Percentiles rank a stretch among this genome's conserved stretches.
Evolutionary conservation across 768 basidiomycete species (phyloP).

Genomic region (Collybia sp.): DNA sequence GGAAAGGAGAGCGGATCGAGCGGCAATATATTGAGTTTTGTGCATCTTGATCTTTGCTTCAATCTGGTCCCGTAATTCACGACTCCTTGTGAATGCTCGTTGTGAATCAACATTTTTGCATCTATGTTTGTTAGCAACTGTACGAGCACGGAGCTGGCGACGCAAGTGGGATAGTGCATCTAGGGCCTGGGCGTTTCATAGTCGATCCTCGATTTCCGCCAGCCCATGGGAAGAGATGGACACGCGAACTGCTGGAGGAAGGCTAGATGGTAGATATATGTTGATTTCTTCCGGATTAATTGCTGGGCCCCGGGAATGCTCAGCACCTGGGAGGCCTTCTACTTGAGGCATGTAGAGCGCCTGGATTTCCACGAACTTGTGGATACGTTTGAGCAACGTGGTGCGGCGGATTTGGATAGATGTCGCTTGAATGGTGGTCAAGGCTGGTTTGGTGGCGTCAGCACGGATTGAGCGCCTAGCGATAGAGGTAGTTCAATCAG

Average conservation of each 20-base stretch:
- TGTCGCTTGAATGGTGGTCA: background rate
- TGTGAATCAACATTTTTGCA: slow-evolving; percentile 6
- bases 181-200: slow-evolving; percentile 8
- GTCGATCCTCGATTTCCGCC: slow-evolving; percentile 7
- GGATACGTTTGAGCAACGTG: slow-evolving; percentile 1
- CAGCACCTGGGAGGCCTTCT: background rate
- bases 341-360: slow-evolving; percentile 7
- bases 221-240: slow-evolving; percentile 3
- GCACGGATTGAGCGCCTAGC: background rate
- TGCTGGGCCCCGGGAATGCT: background rate
- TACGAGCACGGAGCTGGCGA: slow-evolving; percentile 6
- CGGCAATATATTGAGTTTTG: slow-evolving; percentile 1
- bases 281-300: slow-evolving; percentile 2
- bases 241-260: background rate
- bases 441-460: background rate
- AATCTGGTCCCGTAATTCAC: slow-evolving; percentile 2
- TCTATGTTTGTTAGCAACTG: slow-evolving; percentile 2
- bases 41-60: slow-evolving; percentile 2
- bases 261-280: slow-evolving; percentile 12
- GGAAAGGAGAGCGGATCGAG: slow-evolving; percentile 6
- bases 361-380: slow-evolving; percentile 7
- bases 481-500: too few relatives aligned
- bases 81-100: slow-evolving; percentile 5
- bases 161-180: slow-evolving; percentile 8
- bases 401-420: slow-evolving; percentile 1